Evolutionary conservation across 1,139 yeast genomes (phyloP), one percentile per base, ranked within the genome.

Genomic region (Candida sp.): DNA sequence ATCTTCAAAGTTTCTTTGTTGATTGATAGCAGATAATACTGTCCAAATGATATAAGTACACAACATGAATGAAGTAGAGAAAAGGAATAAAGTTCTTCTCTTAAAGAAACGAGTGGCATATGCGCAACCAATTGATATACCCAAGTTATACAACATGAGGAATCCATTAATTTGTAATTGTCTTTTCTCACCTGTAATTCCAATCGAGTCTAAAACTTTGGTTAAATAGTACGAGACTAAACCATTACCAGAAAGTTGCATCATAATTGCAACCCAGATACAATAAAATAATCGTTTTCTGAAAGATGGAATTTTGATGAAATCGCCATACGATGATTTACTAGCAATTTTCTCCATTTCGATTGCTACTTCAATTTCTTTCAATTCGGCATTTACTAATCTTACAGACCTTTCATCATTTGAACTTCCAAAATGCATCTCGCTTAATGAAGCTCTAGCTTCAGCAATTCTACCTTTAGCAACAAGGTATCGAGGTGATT

Each of bases 161-260:
- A 66, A 62, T 30, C 73, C 80, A 52, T 77, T 77, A 49, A 76
- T 73, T 44, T 71, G 57, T 46, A 77, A 64, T 57, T 77, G 80
- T 48, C 57, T 59, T n/a, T 60, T 56, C 9, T 69, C 58, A 5
- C 64, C 65, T 29, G 75, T 75, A 49, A 75, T 71, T 44, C 82
- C 81, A 52, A 77, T 73, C 8, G 79, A 68, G 46, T 66, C 58
- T 53, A 77, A 64, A 22, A 77, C 81, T 48, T 66, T 66, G 42
- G 67, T 68, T 49, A 78, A 60, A 55, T 77, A 77, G 61, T 76
- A 77, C 1, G 80, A 72, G 21, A 77, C 77, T 42, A 77, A 63
- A 43, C 79, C 80, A 49, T 75, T 76, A 53, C 82, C 82, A 35
- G 76, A 69, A 44, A 76, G 64, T 52, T 77, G 80, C 68, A 71